Conservation (phyloP, 768 basidiomycete genomes). For the Lactarius evosmus region DNA sequence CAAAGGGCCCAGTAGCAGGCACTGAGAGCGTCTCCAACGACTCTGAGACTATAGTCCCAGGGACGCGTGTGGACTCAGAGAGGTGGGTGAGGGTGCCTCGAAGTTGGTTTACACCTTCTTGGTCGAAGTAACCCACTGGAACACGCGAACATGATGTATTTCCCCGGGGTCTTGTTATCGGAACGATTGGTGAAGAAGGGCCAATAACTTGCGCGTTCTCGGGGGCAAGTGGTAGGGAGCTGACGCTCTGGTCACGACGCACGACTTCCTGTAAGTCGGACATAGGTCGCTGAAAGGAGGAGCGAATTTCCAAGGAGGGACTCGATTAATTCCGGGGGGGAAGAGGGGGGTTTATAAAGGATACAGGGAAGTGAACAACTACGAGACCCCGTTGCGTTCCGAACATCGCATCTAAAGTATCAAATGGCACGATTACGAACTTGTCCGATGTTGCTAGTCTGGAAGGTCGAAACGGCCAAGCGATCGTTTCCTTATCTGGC, state of each 20-base stretch:
- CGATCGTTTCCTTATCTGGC: no score
- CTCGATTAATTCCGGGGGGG: not conserved
- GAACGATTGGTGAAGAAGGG: not conserved
- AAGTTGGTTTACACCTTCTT: conserved; percentile 44
- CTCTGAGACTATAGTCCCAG: not conserved
- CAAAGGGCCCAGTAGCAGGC: conserved; percentile 31
- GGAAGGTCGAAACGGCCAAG: no score
- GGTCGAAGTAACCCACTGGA: conserved; percentile 52
- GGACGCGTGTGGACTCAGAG: not conserved
- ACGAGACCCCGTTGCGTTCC: not conserved
- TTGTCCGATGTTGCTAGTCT: not conserved
- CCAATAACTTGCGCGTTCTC: not conserved
- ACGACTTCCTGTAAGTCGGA: conserved; percentile 5
- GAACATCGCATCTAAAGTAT: not conserved
- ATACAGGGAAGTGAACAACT: not conserved
- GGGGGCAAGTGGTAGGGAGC: conserved; percentile 13
- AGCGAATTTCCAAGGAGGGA: not conserved
- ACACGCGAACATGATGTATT: conserved; percentile 31
- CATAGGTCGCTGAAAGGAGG: not conserved
- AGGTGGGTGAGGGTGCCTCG: conserved; percentile 37
- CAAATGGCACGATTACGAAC: not conserved
- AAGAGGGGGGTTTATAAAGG: not conserved
- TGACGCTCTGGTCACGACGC: conserved; percentile 2
- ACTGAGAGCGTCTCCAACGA: conserved; percentile 30
- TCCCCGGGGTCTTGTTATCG: not conserved